Percentiles rank a stretch among this genome's conserved stretches.
phyloP scores from a whole-genome alignment of 345 rosid species.

The Salix udensis region DNA sequence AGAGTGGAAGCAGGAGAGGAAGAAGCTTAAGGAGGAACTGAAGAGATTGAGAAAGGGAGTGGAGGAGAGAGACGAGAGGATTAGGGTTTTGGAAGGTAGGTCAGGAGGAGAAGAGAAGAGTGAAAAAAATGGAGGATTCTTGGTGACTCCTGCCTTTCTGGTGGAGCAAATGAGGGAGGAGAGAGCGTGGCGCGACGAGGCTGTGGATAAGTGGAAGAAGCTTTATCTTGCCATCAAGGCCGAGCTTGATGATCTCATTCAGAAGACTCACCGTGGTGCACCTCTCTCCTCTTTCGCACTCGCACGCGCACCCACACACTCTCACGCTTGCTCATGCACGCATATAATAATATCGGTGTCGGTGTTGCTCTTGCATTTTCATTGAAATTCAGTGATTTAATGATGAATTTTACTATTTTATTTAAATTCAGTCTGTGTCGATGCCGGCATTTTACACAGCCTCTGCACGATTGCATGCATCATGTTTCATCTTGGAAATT shows the following conservation, averaged over 20 bases:
- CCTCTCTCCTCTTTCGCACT: background rate
- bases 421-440: too few species aligned
- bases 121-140: constrained; percentile 33
- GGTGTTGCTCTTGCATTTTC: too few species aligned
- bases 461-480: background rate
- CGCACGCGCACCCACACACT: background rate
- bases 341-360: too few species aligned
- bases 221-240: constrained; percentile 74
- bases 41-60: constrained; percentile 43
- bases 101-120: constrained; percentile 8
- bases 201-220: constrained; percentile 77
- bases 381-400: too few species aligned
- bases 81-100: constrained; percentile 20
- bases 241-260: constrained; percentile 82
- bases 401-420: too few species aligned
- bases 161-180: constrained; percentile 65
- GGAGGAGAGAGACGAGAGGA: constrained; percentile 47
- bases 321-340: too few species aligned
- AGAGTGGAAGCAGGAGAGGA: constrained; percentile 71
- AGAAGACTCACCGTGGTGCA: constrained; percentile 43
- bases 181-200: constrained; percentile 61
- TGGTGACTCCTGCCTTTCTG: constrained; percentile 21
- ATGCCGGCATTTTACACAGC: too few species aligned
- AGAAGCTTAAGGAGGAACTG: constrained; percentile 56
- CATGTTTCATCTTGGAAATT: background rate